Conservation (phyloP, 192 early-diverging fungal species). For the Thamnidium elegans region DNA sequence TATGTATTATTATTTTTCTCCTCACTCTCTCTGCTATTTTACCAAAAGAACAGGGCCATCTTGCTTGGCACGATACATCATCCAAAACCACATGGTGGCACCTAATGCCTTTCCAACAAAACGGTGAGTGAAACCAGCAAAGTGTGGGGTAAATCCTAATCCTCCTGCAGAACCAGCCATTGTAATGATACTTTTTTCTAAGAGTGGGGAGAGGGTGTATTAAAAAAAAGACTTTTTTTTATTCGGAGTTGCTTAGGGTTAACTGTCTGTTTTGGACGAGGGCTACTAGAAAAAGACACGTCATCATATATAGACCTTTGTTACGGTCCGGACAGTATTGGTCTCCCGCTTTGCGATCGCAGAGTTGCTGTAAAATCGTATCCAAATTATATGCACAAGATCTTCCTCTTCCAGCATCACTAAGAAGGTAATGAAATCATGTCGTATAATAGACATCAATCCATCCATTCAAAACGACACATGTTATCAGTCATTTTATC, state of each 20-base stretch:
- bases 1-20: neutral
- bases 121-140: slow-evolving; percentile 51
- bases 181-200: slow-evolving; percentile 24
- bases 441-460: neutral
- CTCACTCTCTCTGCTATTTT: slow-evolving; percentile 29
- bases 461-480: neutral
- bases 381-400: neutral
- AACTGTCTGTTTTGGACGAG: neutral
- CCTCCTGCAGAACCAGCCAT: slow-evolving; percentile 43
- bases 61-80: slow-evolving; percentile 80
- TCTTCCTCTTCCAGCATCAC: slow-evolving; percentile 3
- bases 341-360: no score
- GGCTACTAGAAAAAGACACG: neutral
- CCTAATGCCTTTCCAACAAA: slow-evolving; percentile 61
- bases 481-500: neutral
- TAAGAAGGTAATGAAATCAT: neutral
- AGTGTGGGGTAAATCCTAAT: slow-evolving; percentile 49
- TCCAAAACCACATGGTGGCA: slow-evolving; percentile 79
- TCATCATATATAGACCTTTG: no score
- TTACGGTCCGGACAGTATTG: no score
- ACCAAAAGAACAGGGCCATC: slow-evolving; percentile 69
- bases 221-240: neutral
- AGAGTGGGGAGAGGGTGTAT: neutral
- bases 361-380: no score
- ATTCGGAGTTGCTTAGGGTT: no score